Conservation (phyloP, 371 early-diverging fungal genomes). For the Astathelohania contejeani region DNA sequence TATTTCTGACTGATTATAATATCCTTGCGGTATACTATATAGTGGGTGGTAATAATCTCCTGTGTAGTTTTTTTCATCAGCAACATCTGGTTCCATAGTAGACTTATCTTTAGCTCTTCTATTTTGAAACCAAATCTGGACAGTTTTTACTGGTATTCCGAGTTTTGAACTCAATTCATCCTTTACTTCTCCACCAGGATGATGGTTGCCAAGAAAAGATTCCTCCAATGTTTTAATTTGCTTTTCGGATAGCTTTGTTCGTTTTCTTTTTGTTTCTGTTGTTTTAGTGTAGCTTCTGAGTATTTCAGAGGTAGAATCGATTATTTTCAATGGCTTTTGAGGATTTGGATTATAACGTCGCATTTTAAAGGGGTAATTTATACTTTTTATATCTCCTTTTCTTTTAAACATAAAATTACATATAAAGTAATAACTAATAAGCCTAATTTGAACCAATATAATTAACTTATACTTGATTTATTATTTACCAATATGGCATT, state of each 20-base stretch:
- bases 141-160: constrained; percentile 36
- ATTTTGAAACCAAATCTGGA: constrained; percentile 51
- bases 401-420: too few relatives aligned
- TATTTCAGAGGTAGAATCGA: constrained; percentile 23
- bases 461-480: too few relatives aligned
- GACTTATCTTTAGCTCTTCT: constrained; percentile 46
- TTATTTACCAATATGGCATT: too few relatives aligned
- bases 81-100: constrained; percentile 8
- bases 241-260: constrained; percentile 10
- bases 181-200: constrained; percentile 17
- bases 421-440: too few relatives aligned
- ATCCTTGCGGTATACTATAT: too few relatives aligned
- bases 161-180: constrained; percentile 3
- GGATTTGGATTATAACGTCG: too few relatives aligned
- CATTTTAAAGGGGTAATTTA: too few relatives aligned
- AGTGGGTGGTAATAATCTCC: too few relatives aligned
- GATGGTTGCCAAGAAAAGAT: constrained; percentile 10
- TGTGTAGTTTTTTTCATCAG: too few relatives aligned
- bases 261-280: constrained; percentile 3
- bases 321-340: constrained; percentile 15
- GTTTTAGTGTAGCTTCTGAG: constrained; percentile 4
- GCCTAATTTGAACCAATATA: too few relatives aligned
- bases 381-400: too few relatives aligned
- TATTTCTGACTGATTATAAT: too few relatives aligned
- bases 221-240: constrained; percentile 22